Conservation (phyloP, 805 yeast genomes). For the Lipomyces sp. region DNA sequence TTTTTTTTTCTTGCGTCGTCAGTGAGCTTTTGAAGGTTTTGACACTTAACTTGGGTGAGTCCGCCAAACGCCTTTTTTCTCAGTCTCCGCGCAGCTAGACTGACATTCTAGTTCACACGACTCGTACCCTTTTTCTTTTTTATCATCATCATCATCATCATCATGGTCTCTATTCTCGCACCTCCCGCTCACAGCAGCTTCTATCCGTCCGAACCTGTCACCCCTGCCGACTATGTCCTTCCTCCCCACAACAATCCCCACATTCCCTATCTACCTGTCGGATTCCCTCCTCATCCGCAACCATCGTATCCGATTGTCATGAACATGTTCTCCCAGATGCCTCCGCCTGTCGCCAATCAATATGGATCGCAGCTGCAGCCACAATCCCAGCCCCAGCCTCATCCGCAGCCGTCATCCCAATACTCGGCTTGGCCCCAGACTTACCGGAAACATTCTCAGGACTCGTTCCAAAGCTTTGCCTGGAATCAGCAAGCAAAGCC, state of each 20-base stretch:
- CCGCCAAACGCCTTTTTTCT: neutral
- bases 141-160: constrained; percentile 1
- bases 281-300: constrained; percentile 2
- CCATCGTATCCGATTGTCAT: neutral
- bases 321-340: constrained; percentile 13
- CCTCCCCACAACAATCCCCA: constrained; percentile 12
- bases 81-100: neutral
- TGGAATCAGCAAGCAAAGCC: neutral
- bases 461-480: constrained; percentile 7
- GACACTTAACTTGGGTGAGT: neutral
- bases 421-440: constrained; percentile 6
- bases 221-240: constrained; percentile 24
- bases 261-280: constrained; percentile 15
- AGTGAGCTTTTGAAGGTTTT: neutral
- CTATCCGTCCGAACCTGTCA: constrained; percentile 21
- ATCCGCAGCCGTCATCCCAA: constrained; percentile 6
- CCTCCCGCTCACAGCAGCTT: constrained; percentile 14
- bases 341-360: constrained; percentile 3
- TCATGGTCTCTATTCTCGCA: constrained; percentile 21
- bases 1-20: neutral
- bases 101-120: constrained; percentile 1
- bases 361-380: constrained; percentile 10
- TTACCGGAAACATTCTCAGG: neutral
- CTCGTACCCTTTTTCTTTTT: neutral
- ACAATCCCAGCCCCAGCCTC: neutral